These are phyloP conservation scores for Lepidium aucheri DNA, from an alignment of 345 rosid species.

Conservation along the genomic window DNA sequence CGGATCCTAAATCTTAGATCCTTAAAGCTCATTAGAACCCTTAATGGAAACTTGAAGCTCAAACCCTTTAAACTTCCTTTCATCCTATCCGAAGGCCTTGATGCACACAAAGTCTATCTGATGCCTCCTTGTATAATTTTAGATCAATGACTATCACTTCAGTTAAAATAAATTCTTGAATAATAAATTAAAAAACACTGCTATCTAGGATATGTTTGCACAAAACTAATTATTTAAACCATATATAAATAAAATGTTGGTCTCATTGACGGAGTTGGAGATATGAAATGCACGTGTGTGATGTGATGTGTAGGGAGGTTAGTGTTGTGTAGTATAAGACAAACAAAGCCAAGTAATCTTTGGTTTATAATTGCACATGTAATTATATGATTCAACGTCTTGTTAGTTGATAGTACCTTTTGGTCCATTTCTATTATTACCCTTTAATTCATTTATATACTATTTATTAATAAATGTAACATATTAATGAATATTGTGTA, in stretches of 20 bases:
- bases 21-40: too few relatives aligned
- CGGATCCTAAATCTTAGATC: too few relatives aligned
- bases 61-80: too few relatives aligned
- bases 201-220: too few relatives aligned
- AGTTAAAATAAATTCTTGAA: too few relatives aligned
- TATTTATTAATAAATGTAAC: neutral
- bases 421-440: conserved; percentile 14
- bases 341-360: conserved; percentile 26
- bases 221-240: too few relatives aligned
- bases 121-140: too few relatives aligned
- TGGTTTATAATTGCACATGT: conserved; percentile 30
- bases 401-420: conserved; percentile 19
- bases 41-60: too few relatives aligned
- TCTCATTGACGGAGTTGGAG: neutral
- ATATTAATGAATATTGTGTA: neutral
- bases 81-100: too few relatives aligned
- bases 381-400: conserved; percentile 23
- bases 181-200: too few relatives aligned
- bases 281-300: conserved; percentile 18
- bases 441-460: neutral
- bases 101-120: too few relatives aligned
- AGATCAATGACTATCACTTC: too few relatives aligned
- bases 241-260: neutral
- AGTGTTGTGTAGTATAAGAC: conserved; percentile 32
- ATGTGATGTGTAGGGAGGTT: conserved; percentile 27